These are phyloP conservation scores for Arthrobotrys entomopaga DNA, from an alignment of 2,329 filamentous ascomycete species.

Conservation along the genomic window DNA sequence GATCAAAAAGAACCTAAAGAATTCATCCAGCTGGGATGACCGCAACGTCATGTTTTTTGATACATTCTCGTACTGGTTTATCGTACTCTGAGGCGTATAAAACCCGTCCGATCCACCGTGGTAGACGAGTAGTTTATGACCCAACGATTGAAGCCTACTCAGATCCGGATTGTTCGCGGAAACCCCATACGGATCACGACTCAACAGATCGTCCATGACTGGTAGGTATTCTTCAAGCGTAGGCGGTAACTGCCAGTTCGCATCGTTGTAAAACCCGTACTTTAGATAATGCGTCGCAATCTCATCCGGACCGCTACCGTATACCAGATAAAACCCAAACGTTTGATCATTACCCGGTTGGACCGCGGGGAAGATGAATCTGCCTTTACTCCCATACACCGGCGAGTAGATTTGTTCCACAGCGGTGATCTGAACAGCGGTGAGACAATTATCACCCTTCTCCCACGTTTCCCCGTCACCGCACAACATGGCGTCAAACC, in stretches of 20 bases:
- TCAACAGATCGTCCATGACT: constrained; percentile 61
- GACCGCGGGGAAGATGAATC: constrained; percentile 59
- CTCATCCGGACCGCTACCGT: constrained; percentile 1
- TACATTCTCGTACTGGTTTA: constrained; percentile 15
- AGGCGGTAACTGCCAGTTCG: constrained; percentile 62
- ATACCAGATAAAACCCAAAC: constrained; percentile 13
- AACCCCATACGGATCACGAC: constrained; percentile 60
- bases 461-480: constrained; percentile 18
- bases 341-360: constrained; percentile 41
- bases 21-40: constrained; percentile 58
- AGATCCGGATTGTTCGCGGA: constrained; percentile 63
- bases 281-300: constrained; percentile 62
- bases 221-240: constrained; percentile 61
- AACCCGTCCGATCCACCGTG: constrained; percentile 61
- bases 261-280: constrained; percentile 64
- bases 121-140: constrained; percentile 65
- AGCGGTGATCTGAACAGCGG: constrained; percentile 59
- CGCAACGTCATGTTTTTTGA: constrained; percentile 30
- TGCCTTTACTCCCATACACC: constrained; percentile 60
- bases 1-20: constrained; percentile 60
- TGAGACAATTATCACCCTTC: constrained; percentile 58
- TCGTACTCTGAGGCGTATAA: constrained; percentile 11
- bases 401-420: constrained; percentile 60
- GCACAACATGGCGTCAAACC: constrained; percentile 61
- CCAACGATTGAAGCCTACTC: constrained; percentile 61